Conservation (phyloP, 2,329 filamentous ascomycete genomes). For the Penicillium sp. region DNA sequence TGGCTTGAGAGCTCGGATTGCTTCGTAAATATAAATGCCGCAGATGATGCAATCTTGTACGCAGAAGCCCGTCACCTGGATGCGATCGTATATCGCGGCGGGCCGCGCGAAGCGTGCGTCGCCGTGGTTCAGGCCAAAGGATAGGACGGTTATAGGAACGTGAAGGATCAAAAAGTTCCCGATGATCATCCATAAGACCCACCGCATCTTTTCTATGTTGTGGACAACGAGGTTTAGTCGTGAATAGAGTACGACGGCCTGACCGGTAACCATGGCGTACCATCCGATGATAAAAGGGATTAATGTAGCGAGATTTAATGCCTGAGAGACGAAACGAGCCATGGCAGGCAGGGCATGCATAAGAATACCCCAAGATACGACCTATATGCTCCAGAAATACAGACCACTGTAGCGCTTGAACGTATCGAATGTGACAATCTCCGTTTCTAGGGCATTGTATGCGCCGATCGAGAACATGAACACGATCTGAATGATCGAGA, state of each 20-base stretch:
- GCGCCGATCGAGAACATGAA: conserved; percentile 13
- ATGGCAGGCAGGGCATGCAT: conserved; percentile 36
- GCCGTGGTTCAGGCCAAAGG: conserved; percentile 30
- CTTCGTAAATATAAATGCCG: conserved; percentile 52
- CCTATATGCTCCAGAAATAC: conserved; percentile 48
- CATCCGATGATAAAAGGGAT: conserved; percentile 33
- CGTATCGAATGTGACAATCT: conserved; percentile 42
- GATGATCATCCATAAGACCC: conserved; percentile 45
- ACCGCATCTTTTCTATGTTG: conserved; percentile 31
- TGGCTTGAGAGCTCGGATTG: conserved; percentile 36
- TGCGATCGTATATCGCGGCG: conserved; percentile 44
- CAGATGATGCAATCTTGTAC: conserved; percentile 54
- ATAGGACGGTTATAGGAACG: conserved; percentile 41
- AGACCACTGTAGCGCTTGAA: conserved; percentile 43
- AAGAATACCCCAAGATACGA: conserved; percentile 40
- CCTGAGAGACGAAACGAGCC: conserved; percentile 5
- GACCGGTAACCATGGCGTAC: conserved; percentile 45
- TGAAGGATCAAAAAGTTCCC: conserved; percentile 38
- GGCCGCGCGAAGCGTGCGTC: not conserved
- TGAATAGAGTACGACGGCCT: conserved; percentile 47
- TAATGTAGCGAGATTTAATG: conserved; percentile 4
- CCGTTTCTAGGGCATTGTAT: conserved; percentile 47
- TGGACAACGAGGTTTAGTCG: conserved; percentile 43
- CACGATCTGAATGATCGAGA: conserved; percentile 7
- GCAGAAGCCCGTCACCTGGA: conserved; percentile 53